Conservation (phyloP, 371 early-diverging fungal genomes). For the Mucor irregularis region DNA sequence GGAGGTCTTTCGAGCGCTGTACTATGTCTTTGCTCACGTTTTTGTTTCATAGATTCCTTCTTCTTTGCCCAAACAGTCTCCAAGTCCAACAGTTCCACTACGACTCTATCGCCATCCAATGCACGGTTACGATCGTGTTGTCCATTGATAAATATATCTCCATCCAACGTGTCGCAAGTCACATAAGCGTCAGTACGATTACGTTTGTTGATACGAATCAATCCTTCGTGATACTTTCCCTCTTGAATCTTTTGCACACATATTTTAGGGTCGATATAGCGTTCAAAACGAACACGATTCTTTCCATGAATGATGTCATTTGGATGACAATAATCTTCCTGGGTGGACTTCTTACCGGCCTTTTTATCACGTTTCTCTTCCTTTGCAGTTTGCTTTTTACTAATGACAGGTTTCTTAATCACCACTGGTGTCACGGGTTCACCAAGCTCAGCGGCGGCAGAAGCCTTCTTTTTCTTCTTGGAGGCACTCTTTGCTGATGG, state of each 20-base stretch:
- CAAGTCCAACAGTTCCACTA: slow-evolving; percentile 56
- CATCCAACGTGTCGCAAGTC: slow-evolving; percentile 35
- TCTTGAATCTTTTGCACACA: slow-evolving; percentile 17
- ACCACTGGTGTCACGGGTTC: neutral
- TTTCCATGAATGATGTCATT: slow-evolving; percentile 24
- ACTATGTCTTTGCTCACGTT: slow-evolving; percentile 8
- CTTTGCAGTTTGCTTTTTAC: neutral
- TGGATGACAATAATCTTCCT: slow-evolving; percentile 29
- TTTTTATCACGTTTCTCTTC: no score
- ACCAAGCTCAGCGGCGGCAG: no score
- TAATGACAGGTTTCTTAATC: no score
- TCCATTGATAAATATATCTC: slow-evolving; percentile 63
- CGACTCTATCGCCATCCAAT: slow-evolving; percentile 74
- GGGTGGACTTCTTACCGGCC: no score
- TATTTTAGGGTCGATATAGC: slow-evolving; percentile 25
- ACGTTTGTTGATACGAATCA: slow-evolving; percentile 68
- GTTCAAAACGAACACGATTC: slow-evolving; percentile 16
- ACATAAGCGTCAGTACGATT: slow-evolving; percentile 71
- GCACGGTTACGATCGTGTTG: slow-evolving; percentile 69
- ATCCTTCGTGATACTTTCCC: slow-evolving; percentile 38
- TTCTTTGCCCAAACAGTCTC: slow-evolving; percentile 39
- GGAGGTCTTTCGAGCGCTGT: slow-evolving; percentile 10
- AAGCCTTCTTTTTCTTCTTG: no score
- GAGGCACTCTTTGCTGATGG: no score
- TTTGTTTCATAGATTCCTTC: slow-evolving; percentile 16